Base-by-base conservation (phyloP, 208 protist genomes). In the Leishmania amazonensis region DNA sequence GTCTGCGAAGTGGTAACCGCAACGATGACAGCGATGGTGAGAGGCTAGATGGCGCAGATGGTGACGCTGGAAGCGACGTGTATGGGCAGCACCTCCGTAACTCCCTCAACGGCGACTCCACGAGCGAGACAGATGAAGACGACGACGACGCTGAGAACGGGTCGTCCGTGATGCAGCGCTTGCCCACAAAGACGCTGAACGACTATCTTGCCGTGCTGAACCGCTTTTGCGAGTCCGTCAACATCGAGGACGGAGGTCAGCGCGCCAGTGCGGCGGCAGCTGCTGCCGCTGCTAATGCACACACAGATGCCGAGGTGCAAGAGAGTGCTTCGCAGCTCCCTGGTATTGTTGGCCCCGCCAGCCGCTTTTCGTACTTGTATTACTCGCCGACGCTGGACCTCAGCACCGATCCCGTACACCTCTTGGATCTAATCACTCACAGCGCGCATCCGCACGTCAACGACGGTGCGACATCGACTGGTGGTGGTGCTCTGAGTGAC, bases 311-410 rank as follows among this genome's bases (percentile, higher is more conserved):
- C 17, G 38, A 17, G 28, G 51, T 40, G 3, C 8, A 58, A 19
- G 51, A 64, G 38, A 3, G n/a, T 9, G 15, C 65, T 19, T 60
- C 76, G 7, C 45, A 70, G 71, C 70, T 85, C 64, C 76, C 82
- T 31, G 82, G 82, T 19, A 85, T 85, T 45, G 35, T 42, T 8
- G 77, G 64, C 0, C 51, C 77, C 60, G 65, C 74, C 49, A 78
- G 31, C 31, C 53, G 58, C n/a, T 84, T 81, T 53, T 93, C 93
- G 6, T 91, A 86, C 72, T 83, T 96, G 71, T 96, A 91, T 80
- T 96, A 89, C 79, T 93, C 85, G 9, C 87, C 93, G 0, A 95
- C 93, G 3, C 38, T 94, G 7, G 94, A 95, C 80, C 85, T 96
- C 31, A 86, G 90, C 17, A 78, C 87, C 1, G 83, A 90, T 74